Evolutionary conservation across 257 asterid species (phyloP), one percentile per base, ranked within the genome.

Genomic region (Solanum pinnatisectum): DNA sequence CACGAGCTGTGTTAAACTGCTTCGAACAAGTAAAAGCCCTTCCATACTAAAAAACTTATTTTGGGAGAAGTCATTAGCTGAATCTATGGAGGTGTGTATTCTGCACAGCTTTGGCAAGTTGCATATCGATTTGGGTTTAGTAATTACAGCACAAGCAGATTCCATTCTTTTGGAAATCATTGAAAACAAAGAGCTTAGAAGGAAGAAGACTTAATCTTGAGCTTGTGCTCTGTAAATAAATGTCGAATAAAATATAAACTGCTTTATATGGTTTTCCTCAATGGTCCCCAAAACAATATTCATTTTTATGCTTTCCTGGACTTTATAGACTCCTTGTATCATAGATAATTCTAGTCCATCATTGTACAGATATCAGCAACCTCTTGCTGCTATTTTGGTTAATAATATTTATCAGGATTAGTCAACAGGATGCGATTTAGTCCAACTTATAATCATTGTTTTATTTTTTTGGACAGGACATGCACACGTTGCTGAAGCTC

Each of bases 401-500:
- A 78, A 25, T 44, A 44, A 25, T 8, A 42, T 42, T 30, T 81
- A 81, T 46, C 85, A 81, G 12, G 33, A 81, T 81, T 27, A 5
- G 42, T 82, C 42, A 49, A 32, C 70, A 30, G 30, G 63, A 49
- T 82, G 70, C 11, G 4, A 71, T 32, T 39, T 71, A 86, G 79
- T 73, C 88, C 46, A 65, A 77, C 27, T 71, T 78, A 23, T 56
- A 63, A 18, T 27, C 49, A 82, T 83, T 89, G 73, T 20, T 37
- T 87, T 72, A 25, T 84, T 77, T 77, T 65, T 67, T 84, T 46
- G 42, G 83, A 56, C 96, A 97, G 99, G 99, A 79, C 99, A 97
- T 91, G 95, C 96, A 81, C 99, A 97, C 88, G 96, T 96, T 82
- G 99, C 99, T 89, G 99, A 97, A 92, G 95, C 99, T 88, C 99